These are phyloP conservation scores for Neurospora sp. DNA, from an alignment of 495 filamentous ascomycete genomes.

Conservation along the genomic window DNA sequence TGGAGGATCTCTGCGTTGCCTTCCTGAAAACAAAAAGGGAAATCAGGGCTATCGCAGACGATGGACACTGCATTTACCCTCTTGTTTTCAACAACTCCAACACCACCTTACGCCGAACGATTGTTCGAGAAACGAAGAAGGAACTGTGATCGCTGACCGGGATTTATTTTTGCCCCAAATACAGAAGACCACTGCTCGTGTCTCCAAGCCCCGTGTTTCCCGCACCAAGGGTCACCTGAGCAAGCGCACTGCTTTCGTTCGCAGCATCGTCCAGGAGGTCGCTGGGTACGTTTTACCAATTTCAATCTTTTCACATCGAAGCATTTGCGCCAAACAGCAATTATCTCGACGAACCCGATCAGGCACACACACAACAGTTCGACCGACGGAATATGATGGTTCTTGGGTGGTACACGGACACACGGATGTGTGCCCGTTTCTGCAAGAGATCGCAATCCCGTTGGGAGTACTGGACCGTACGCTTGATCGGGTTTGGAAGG, in stretches of 20 bases:
- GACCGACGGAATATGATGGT: neutral
- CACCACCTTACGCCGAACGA: neutral
- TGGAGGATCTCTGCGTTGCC: constrained; percentile 49
- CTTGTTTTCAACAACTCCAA: constrained; percentile 2
- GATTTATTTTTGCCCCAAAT: constrained; percentile 24
- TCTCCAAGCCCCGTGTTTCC: constrained; percentile 76
- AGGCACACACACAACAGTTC: neutral
- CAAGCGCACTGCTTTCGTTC: constrained; percentile 85
- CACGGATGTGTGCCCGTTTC: neutral
- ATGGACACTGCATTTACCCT: constrained; percentile 15
- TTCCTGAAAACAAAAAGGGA: constrained; percentile 12
- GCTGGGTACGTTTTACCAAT: constrained; percentile 50
- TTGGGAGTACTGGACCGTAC: neutral
- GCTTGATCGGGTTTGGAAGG: neutral
- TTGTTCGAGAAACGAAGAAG: neutral
- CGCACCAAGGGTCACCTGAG: constrained; percentile 84
- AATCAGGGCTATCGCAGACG: constrained; percentile 13
- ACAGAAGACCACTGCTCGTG: constrained; percentile 86
- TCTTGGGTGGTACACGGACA: neutral
- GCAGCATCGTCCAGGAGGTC: constrained; percentile 91
- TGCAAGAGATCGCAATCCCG: neutral
- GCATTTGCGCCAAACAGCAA: neutral
- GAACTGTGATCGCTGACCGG: constrained; percentile 29
- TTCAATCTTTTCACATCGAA: neutral
- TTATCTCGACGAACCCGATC: neutral